Conservation (phyloP, 1,139 yeast genomes). For the Yamadazyma sp. region DNA sequence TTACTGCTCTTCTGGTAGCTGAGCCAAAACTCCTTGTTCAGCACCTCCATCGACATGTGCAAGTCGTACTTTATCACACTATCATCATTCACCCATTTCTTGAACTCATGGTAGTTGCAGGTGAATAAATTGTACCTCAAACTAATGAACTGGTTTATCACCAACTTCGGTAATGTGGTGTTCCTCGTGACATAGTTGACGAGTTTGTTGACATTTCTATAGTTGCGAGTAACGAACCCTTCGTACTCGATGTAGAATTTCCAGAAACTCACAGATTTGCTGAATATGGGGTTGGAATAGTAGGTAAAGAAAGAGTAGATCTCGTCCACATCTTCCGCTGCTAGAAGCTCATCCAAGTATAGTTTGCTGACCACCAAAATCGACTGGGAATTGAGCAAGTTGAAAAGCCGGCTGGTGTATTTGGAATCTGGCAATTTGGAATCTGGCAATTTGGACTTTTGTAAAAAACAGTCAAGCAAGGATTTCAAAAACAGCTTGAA, state of each 20-base stretch:
- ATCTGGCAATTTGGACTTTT: slow-evolving; percentile 3
- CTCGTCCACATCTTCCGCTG: slow-evolving; percentile 5
- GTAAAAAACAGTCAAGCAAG: slow-evolving; percentile 4
- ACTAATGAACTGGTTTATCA: slow-evolving; percentile 39
- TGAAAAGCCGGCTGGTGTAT: slow-evolving; percentile 13
- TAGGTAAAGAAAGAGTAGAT: slow-evolving; percentile 33
- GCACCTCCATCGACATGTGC: slow-evolving; percentile 26
- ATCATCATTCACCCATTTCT: slow-evolving; percentile 18
- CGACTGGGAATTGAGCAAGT: slow-evolving; percentile 31
- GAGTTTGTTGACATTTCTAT: slow-evolving; percentile 41
- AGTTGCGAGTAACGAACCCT: slow-evolving; percentile 37
- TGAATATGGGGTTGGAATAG: slow-evolving; percentile 35
- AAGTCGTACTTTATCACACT: slow-evolving; percentile 24
- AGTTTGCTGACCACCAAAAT: slow-evolving; percentile 24
- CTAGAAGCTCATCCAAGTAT: slow-evolving; percentile 18
- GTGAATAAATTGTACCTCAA: slow-evolving; percentile 21
- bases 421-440: slow-evolving; percentile 4
- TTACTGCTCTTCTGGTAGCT: slow-evolving; percentile 4
- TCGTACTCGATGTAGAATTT: slow-evolving; percentile 54
- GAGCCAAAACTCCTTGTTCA: slow-evolving; percentile 4
- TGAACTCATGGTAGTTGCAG: slow-evolving; percentile 24
- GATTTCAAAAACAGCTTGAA: slow-evolving; percentile 2
- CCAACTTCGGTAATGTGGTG: slow-evolving; percentile 47
- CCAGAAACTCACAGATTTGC: slow-evolving; percentile 55
- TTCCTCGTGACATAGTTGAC: slow-evolving; percentile 41